These are phyloP conservation scores for Ichthyophthirius multifiliis DNA, from an alignment of 169 alveolate genomes.

Conservation along the genomic window DNA sequence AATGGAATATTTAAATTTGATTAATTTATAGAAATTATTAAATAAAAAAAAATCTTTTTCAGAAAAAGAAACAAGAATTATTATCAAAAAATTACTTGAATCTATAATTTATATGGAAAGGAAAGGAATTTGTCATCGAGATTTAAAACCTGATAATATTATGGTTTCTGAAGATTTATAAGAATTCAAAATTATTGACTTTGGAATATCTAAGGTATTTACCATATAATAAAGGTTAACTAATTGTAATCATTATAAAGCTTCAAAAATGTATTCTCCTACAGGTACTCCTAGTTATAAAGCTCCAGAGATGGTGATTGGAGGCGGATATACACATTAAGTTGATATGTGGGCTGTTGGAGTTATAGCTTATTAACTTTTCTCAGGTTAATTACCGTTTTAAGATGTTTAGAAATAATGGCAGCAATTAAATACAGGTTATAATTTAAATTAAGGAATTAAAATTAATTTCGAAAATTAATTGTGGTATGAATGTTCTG, in stretches of 20 bases:
- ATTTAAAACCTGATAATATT: constrained; percentile 78
- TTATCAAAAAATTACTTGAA: constrained; percentile 41
- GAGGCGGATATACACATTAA: constrained; percentile 52
- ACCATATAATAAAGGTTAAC: background rate
- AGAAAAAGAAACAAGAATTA: background rate
- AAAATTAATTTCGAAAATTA: too few species aligned
- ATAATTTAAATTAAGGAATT: too few species aligned
- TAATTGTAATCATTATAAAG: background rate
- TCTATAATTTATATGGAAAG: constrained; percentile 56
- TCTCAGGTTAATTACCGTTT: too few species aligned
- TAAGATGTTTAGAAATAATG: too few species aligned
- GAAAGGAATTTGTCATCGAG: constrained; percentile 67
- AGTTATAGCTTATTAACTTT: constrained; percentile 51
- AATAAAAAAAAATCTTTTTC: background rate
- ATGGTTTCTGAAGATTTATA: constrained; percentile 24
- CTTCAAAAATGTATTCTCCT: constrained; percentile 26
- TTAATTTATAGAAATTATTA: background rate
- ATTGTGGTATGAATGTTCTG: too few species aligned
- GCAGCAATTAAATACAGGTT: too few species aligned
- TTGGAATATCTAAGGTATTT: constrained; percentile 38
- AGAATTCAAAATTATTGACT: constrained; percentile 48
- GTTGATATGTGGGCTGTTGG: constrained; percentile 68
- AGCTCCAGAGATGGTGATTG: constrained; percentile 53
- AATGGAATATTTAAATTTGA: background rate
- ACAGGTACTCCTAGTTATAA: constrained; percentile 50